These are phyloP conservation scores for Erysimum cheiranthoides DNA, from an alignment of 345 rosid genomes.

Conservation along the genomic window DNA sequence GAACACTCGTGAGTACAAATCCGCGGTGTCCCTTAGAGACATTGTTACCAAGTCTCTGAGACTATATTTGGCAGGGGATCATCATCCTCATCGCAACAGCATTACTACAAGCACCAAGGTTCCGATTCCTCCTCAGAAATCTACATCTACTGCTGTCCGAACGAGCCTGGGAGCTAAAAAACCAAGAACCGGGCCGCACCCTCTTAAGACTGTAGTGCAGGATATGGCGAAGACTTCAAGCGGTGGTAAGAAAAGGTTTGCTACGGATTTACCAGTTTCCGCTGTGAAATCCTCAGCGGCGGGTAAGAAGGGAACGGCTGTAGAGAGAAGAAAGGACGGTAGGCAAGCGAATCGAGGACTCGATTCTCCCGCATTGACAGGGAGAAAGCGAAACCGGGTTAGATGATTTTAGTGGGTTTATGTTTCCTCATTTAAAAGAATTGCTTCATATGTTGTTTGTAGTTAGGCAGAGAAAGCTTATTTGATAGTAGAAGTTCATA, in stretches of 20 bases:
- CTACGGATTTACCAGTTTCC: conserved; percentile 47
- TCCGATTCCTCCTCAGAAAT: neutral
- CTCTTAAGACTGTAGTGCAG: conserved; percentile 31
- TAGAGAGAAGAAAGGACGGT: conserved; percentile 8
- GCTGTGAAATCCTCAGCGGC: conserved; percentile 49
- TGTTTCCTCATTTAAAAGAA: neutral
- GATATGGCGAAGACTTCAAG: conserved; percentile 37
- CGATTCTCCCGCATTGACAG: conserved; percentile 43
- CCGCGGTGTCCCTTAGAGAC: conserved; percentile 65
- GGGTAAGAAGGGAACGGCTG: conserved; percentile 46
- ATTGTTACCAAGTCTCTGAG: conserved; percentile 56
- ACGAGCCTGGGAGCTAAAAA: conserved; percentile 46
- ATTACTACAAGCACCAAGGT: conserved; percentile 38
- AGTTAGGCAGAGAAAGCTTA: conserved; percentile 34
- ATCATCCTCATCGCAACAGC: conserved; percentile 39
- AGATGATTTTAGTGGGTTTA: conserved; percentile 42
- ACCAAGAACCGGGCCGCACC: conserved; percentile 44
- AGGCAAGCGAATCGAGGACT: conserved; percentile 35
- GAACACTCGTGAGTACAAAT: conserved; percentile 84
- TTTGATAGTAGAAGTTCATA: conserved; percentile 15
- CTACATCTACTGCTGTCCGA: conserved; percentile 37
- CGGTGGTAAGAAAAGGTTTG: conserved; percentile 45
- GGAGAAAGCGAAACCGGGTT: conserved; percentile 58
- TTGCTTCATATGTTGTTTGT: conserved; percentile 29
- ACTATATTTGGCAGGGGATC: conserved; percentile 51